These are phyloP conservation scores for Gossypium sturtianum DNA, from an alignment of 345 rosid species.

Conservation along the genomic window DNA sequence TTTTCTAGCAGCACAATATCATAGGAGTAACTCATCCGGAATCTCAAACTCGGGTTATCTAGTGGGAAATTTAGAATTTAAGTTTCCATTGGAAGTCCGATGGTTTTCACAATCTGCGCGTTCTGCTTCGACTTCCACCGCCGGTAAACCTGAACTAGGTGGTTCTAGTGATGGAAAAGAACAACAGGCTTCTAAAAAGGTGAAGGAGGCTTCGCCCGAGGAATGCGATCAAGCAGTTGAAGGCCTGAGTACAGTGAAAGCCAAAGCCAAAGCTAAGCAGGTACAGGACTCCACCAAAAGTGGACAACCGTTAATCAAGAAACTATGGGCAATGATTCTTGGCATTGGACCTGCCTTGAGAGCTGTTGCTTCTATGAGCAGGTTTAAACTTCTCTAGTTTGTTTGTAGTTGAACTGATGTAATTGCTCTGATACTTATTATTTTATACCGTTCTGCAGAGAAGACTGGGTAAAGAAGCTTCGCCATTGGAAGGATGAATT, in stretches of 20 bases:
- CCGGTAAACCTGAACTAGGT: slow-evolving; percentile 43
- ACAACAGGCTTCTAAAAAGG: slow-evolving; percentile 38
- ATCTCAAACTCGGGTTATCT: slow-evolving; percentile 29
- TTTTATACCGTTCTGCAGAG: slow-evolving; percentile 41
- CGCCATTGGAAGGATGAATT: slow-evolving; percentile 86
- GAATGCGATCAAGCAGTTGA: slow-evolving; percentile 97
- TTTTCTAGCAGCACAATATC: slow-evolving; percentile 4
- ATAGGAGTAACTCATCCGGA: slow-evolving; percentile 21
- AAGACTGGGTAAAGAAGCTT: slow-evolving; percentile 92
- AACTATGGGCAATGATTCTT: slow-evolving; percentile 52
- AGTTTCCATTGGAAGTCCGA: slow-evolving; percentile 34
- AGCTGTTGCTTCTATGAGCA: slow-evolving; percentile 93
- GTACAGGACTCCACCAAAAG: slow-evolving; percentile 54
- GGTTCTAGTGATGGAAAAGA: slow-evolving; percentile 35
- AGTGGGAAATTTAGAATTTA: slow-evolving; percentile 29
- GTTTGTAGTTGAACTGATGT: slow-evolving; percentile 13
- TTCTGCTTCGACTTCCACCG: slow-evolving; percentile 52
- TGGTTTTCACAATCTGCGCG: slow-evolving; percentile 32
- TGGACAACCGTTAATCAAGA: slow-evolving; percentile 44
- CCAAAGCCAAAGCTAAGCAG: slow-evolving; percentile 85
- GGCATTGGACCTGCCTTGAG: slow-evolving; percentile 91
- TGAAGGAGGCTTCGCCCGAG: slow-evolving; percentile 85
- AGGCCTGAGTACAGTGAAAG: slow-evolving; percentile 74
- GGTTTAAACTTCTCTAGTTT: slow-evolving; percentile 37
- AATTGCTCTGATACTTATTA: slow-evolving; percentile 13